phyloP scores from a whole-genome alignment of 352 stramenopile species.

The Phytopythium boreale region DNA sequence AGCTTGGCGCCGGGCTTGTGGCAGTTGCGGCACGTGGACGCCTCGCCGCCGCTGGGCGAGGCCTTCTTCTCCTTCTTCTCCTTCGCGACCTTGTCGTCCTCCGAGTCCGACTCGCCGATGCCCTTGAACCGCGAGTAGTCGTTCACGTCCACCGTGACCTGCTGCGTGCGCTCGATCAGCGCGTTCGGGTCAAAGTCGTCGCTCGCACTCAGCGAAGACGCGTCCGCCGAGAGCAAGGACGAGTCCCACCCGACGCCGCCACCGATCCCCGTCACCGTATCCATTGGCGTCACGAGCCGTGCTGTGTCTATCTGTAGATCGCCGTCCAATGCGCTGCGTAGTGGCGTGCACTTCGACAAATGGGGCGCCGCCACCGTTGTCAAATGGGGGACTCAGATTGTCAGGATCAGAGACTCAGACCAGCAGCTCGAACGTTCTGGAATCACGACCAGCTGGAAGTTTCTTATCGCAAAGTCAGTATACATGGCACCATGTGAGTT shows the following conservation, averaged over 20 bases:
- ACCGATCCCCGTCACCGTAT: background rate
- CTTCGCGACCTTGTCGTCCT: constrained; percentile 28
- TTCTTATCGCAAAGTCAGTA: background rate
- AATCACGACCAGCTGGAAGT: background rate
- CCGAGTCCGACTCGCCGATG: constrained; percentile 52
- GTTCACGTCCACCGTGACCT: constrained; percentile 70
- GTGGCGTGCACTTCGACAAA: background rate
- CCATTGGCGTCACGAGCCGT: background rate
- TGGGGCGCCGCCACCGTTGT: background rate
- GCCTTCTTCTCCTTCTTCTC: constrained; percentile 15
- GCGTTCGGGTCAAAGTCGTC: constrained; percentile 32
- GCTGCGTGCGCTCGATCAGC: constrained; percentile 58
- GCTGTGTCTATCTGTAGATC: background rate
- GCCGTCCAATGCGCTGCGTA: background rate
- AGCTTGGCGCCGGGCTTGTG: constrained; percentile 71
- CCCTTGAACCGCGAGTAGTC: constrained; percentile 87
- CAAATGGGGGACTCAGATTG: background rate
- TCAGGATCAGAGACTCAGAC: background rate
- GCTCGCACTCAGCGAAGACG: constrained; percentile 22
- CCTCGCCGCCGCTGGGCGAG: constrained; percentile 6
- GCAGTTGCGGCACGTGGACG: constrained; percentile 69
- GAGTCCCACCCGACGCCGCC: constrained; percentile 5
- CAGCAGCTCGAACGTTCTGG: constrained; percentile 3
- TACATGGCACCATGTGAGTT: background rate
- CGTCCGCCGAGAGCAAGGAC: constrained; percentile 20